These are phyloP conservation scores for Leccinum ochraceum DNA, from an alignment of 768 basidiomycete genomes.

Conservation along the genomic window DNA sequence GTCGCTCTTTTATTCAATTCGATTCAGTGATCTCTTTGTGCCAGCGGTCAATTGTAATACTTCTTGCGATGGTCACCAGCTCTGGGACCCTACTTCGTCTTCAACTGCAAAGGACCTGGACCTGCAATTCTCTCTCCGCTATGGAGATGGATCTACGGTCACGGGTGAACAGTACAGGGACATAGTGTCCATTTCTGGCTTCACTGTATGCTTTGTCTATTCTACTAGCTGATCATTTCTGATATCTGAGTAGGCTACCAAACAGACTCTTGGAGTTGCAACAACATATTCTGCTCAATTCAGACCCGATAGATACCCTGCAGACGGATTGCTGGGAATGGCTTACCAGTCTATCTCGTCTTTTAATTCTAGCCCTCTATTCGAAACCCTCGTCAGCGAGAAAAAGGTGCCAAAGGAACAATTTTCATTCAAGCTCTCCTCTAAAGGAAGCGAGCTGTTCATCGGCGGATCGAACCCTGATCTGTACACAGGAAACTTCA, in stretches of 20 bases:
- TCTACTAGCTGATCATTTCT: neutral
- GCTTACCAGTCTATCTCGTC: constrained; percentile 39
- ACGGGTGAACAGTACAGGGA: constrained; percentile 9
- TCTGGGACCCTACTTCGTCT: constrained; percentile 30
- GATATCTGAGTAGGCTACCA: constrained; percentile 4
- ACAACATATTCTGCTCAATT: neutral
- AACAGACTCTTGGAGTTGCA: constrained; percentile 13
- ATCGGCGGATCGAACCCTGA: neutral
- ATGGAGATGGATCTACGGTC: constrained; percentile 3
- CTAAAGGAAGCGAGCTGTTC: constrained; percentile 26
- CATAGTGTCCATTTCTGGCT: constrained; percentile 9
- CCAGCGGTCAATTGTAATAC: constrained; percentile 22
- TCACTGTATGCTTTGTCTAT: constrained; percentile 3
- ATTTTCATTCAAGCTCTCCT: constrained; percentile 51
- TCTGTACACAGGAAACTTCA: neutral
- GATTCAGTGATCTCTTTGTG: constrained; percentile 28
- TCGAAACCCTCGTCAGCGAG: constrained; percentile 43
- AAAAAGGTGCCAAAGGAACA: constrained; percentile 32
- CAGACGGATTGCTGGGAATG: constrained; percentile 38
- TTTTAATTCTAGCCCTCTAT: constrained; percentile 36
- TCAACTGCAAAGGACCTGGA: constrained; percentile 7
- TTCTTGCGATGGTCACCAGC: constrained; percentile 29
- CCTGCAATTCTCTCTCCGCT: neutral
- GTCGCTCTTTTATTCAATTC: neutral
- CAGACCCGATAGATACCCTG: neutral